Evolutionary conservation across 2,329 filamentous ascomycete species (phyloP), one percentile per base, ranked within the genome.

Genomic region (Fusarium anthophilum): DNA sequence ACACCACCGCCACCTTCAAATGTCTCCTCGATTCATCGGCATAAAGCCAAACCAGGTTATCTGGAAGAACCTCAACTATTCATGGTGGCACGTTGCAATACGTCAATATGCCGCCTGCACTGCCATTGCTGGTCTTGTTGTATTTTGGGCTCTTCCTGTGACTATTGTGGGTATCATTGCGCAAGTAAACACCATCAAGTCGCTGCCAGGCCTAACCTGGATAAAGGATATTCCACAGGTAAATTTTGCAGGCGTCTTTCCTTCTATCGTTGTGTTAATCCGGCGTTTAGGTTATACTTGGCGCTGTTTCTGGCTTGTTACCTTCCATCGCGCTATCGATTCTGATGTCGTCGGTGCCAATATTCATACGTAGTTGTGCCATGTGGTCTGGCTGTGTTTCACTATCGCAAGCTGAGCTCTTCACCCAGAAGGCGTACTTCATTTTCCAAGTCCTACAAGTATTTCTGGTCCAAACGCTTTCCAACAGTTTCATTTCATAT

Each of bases 351-450:
- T 86, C 96, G 47, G 89, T 98, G 3, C 96, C 94, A 90, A 78
- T 83, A 10, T 78, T 84, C 62, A 94, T 68, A 92, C 93, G 59
- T 79, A 83, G 38, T 0, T 93, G 94, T 81, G 95, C 95, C 71
- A 95, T 91, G 81, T 82, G 93, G 41, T 89, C 93, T 43, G 96
- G 96, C 66, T 92, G 92, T 73, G 94, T 95, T 14, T 96, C 94
- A 4, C 82, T 91, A 24, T 93, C 94, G 4, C 90, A 92, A 15
- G 91, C 96, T n/a, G 96, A 99, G 83, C 86, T 98, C 18, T 95
- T 94, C 70, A 95, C 94, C 0, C 94, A 98, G 81, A 97, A 96
- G 80, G 93, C 91, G 77, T 98, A 97, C 87, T 98, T 98, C 78
- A 89, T 89, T 69, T 97, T 97, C 85, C 94, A 96, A 82, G 90